phyloP scores from a whole-genome alignment of 495 filamentous ascomycete genomes.

The Penicillium pancosmium region DNA sequence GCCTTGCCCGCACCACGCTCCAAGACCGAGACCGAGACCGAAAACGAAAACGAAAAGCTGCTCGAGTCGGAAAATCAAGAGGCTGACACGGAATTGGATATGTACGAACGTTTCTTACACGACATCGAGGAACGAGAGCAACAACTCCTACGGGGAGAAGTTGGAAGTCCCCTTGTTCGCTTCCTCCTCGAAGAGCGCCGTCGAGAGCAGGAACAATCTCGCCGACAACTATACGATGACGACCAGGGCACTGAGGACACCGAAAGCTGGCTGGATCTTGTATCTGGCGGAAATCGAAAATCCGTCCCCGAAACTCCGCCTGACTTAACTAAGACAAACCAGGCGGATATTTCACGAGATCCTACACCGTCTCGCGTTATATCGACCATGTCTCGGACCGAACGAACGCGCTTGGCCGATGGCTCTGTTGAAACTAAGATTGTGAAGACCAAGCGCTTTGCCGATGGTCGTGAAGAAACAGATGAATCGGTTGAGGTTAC shows the following conservation, averaged over 20 bases:
- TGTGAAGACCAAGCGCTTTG: constrained; percentile 61
- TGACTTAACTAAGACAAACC: constrained; percentile 9
- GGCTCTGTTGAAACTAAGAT: constrained; percentile 63
- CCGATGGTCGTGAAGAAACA: constrained; percentile 64
- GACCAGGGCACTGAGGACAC: constrained; percentile 27
- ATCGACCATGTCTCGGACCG: constrained; percentile 60
- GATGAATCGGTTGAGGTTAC: constrained; percentile 47
- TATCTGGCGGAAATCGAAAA: constrained; percentile 35
- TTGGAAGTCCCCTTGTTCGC: constrained; percentile 39
- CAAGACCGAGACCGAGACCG: too few relatives aligned
- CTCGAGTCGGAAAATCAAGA: constrained; percentile 18
- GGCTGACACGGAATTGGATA: constrained; percentile 42
- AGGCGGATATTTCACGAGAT: constrained; percentile 5
- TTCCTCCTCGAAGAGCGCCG: constrained; percentile 37
- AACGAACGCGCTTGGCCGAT: constrained; percentile 56
- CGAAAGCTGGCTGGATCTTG: constrained; percentile 37
- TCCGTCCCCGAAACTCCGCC: constrained; percentile 27
- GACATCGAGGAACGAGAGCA: constrained; percentile 41
- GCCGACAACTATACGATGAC: constrained; percentile 3
- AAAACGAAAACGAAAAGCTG: constrained; percentile 2
- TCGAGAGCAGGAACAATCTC: constrained; percentile 20
- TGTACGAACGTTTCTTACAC: constrained; percentile 50
- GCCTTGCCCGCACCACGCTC: not conserved
- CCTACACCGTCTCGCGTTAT: constrained; percentile 42
- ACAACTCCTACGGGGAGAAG: constrained; percentile 26